Percentiles rank a stretch among this genome's conserved stretches.
Evolutionary conservation across 2,329 filamentous ascomycete species (phyloP).

Genomic region (Alternaria arbusti): DNA sequence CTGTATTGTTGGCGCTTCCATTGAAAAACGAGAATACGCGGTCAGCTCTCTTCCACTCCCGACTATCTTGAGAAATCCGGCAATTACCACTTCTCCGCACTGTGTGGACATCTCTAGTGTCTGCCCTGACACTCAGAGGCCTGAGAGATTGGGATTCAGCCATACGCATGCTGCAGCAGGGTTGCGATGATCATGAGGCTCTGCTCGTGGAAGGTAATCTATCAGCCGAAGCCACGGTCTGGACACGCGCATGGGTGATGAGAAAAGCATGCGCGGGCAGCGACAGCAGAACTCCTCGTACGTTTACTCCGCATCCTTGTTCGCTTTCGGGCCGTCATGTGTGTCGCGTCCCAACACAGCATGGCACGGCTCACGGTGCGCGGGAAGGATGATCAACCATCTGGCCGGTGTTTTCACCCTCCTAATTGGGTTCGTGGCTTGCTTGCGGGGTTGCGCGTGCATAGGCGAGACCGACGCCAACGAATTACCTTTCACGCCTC

Average conservation of each 20-base stretch:
- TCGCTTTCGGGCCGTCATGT: slow-evolving; percentile 10
- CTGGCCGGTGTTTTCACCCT: slow-evolving; percentile 16
- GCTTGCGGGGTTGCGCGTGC: slow-evolving; percentile 27
- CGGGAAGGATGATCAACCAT: slow-evolving; percentile 32
- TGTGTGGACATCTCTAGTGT: background rate
- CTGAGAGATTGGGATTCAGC: slow-evolving; percentile 1
- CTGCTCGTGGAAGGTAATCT: slow-evolving; percentile 21
- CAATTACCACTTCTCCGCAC: background rate
- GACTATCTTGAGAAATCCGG: background rate
- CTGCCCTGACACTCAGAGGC: background rate
- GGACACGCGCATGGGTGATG: background rate
- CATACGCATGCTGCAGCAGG: background rate
- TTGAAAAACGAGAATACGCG: background rate
- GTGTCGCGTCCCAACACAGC: slow-evolving; percentile 9
- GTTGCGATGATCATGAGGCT: slow-evolving; percentile 24
- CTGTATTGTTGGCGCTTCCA: background rate
- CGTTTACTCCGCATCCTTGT: slow-evolving; percentile 7
- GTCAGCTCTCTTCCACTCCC: background rate
- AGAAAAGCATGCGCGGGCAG: slow-evolving; percentile 9
- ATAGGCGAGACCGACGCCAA: slow-evolving; percentile 38
- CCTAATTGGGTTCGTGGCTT: slow-evolving; percentile 16
- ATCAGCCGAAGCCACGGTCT: slow-evolving; percentile 6
- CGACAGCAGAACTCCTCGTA: slow-evolving; percentile 3
- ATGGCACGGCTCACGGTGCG: slow-evolving; percentile 15
- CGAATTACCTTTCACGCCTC: slow-evolving; percentile 18